Percentiles rank a stretch among this genome's conserved stretches.
Conservation (phyloP, 1,284 basidiomycete species). For the Leccinum griseonigrum region DNA sequence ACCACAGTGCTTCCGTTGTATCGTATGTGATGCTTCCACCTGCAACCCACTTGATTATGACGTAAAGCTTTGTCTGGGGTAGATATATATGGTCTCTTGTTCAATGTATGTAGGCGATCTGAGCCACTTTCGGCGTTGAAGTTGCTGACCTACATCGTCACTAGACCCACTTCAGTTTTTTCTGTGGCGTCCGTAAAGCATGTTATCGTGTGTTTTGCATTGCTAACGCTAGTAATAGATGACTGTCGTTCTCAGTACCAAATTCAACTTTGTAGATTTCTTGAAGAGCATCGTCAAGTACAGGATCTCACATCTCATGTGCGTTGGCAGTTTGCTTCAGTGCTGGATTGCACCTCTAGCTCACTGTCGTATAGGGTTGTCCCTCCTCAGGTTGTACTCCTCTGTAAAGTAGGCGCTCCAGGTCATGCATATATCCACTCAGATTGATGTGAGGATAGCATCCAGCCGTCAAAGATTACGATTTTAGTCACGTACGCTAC, state of each 20-base stretch:
- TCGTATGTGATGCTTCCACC: constrained; percentile 28
- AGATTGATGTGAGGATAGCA: constrained; percentile 36
- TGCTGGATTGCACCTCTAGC: constrained; percentile 12
- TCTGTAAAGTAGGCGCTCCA: constrained; percentile 50
- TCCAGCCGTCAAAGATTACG: constrained; percentile 52
- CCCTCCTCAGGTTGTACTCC: constrained; percentile 52
- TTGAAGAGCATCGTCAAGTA: constrained; percentile 53
- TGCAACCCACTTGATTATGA: not conserved
- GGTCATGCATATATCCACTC: not conserved
- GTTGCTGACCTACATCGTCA: constrained; percentile 4
- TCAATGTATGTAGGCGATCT: constrained; percentile 36
- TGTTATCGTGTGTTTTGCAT: not conserved
- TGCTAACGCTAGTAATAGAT: constrained; percentile 30
- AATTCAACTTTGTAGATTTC: constrained; percentile 53
- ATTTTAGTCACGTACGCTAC: constrained; percentile 50
- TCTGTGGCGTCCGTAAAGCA: constrained; percentile 36
- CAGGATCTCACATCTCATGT: constrained; percentile 53
- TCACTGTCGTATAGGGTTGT: constrained; percentile 41
- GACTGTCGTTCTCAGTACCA: constrained; percentile 46
- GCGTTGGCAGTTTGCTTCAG: constrained; percentile 23
- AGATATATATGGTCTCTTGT: constrained; percentile 56
- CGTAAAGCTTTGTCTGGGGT: not conserved
- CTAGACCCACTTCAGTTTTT: constrained; percentile 41
- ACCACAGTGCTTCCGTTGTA: constrained; percentile 34
- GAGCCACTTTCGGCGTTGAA: not conserved